Evolutionary conservation across 1,139 yeast genomes (phyloP).

Genomic region (Sugiyamaella sp.): DNA sequence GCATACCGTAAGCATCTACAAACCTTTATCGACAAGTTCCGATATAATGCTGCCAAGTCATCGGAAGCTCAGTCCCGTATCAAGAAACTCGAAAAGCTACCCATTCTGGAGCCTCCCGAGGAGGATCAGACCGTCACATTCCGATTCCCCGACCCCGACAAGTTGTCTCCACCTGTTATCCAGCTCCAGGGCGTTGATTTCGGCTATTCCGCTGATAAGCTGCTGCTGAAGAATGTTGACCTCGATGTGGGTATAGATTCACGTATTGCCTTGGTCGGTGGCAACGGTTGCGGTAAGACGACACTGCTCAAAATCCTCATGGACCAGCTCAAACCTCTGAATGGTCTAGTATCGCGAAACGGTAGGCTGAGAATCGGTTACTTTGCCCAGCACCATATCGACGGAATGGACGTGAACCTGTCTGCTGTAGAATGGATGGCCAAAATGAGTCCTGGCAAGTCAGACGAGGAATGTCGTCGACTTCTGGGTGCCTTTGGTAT

Average conservation of each 20-base stretch:
- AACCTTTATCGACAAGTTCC: constrained; percentile 89
- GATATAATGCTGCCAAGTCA: constrained; percentile 97
- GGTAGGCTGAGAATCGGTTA: constrained; percentile 92
- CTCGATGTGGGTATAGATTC: constrained; percentile 92
- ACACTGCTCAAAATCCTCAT: constrained; percentile 84
- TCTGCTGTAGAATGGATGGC: constrained; percentile 97
- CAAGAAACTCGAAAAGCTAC: constrained; percentile 92
- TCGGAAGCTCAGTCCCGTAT: constrained; percentile 98
- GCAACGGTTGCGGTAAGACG: constrained; percentile 99
- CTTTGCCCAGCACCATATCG: constrained; percentile 99
- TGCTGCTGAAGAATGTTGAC: constrained; percentile 73
- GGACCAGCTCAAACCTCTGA: constrained; percentile 71
- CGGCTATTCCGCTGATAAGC: constrained; percentile 70
- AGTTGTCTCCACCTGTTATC: constrained; percentile 88
- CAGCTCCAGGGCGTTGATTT: constrained; percentile 86
- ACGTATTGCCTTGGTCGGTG: constrained; percentile 95
- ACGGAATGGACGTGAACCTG: constrained; percentile 87
- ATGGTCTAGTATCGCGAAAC: constrained; percentile 77
- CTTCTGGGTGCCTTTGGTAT: constrained; percentile 97
- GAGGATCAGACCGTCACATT: constrained; percentile 84
- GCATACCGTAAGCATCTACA: constrained; percentile 93
- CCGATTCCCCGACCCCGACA: constrained; percentile 94
- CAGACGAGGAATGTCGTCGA: constrained; percentile 96
- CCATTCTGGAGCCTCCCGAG: constrained; percentile 91
- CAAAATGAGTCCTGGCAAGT: constrained; percentile 83